phyloP scores from a whole-genome alignment of 805 yeast genomes.

The Saturnispora hagleri region DNA sequence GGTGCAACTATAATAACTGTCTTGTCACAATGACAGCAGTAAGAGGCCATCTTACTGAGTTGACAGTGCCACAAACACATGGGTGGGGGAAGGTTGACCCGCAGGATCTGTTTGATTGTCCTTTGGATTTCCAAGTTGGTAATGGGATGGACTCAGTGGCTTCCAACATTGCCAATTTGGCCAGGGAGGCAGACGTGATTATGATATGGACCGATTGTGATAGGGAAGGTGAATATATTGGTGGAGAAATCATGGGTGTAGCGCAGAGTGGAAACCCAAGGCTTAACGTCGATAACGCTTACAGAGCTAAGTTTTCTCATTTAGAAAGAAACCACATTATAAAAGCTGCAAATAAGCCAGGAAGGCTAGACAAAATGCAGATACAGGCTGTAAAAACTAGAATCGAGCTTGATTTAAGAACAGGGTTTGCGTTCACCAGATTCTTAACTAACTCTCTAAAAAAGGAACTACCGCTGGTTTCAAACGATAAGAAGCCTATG shows the following conservation, averaged over 20 bases:
- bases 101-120: conserved; percentile 61
- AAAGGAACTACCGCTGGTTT: conserved; percentile 22
- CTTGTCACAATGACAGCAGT: conserved; percentile 85
- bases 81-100: conserved; percentile 63
- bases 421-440: conserved; percentile 86
- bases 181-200: conserved; percentile 47
- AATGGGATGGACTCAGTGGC: conserved; percentile 39
- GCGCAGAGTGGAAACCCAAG: conserved; percentile 45
- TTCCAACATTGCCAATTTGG: conserved; percentile 58
- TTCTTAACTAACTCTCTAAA: conserved; percentile 51
- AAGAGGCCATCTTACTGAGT: conserved; percentile 67
- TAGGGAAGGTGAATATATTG: conserved; percentile 91
- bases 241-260: conserved; percentile 68
- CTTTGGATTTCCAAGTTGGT: conserved; percentile 21
- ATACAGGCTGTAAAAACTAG: conserved; percentile 83
- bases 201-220: conserved; percentile 99
- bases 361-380: conserved; percentile 50
- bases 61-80: conserved; percentile 55
- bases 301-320: conserved; percentile 83
- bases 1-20: conserved; percentile 45
- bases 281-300: conserved; percentile 40
- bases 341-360: conserved; percentile 66
- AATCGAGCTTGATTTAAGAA: conserved; percentile 77
- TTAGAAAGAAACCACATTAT: conserved; percentile 66
- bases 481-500: conserved; percentile 5